phyloP scores from a whole-genome alignment of 495 filamentous ascomycete species.

The Astrothelium subdiscretum region DNA sequence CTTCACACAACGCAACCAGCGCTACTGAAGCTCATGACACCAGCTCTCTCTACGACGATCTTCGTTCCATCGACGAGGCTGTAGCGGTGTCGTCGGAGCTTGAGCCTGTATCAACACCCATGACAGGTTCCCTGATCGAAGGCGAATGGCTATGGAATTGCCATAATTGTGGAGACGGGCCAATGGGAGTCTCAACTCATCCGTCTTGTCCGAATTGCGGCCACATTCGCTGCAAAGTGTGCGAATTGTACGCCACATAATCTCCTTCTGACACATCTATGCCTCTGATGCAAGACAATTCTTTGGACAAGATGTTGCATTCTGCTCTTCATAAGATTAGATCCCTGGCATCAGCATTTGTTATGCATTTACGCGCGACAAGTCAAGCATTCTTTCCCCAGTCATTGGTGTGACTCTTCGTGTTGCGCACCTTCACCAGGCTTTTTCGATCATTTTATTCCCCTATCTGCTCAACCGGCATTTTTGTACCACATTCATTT shows the following conservation, averaged over 20 bases:
- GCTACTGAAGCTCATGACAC: neutral
- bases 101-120: neutral
- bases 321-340: neutral
- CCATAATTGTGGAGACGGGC: neutral
- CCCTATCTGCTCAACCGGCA: neutral
- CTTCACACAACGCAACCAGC: neutral
- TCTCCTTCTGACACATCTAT: neutral
- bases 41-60: neutral
- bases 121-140: neutral
- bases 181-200: neutral
- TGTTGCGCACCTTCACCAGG: neutral
- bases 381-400: neutral
- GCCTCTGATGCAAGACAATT: neutral
- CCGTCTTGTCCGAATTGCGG: neutral
- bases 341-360: neutral
- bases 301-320: neutral
- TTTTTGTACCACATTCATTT: neutral
- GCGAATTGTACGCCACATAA: neutral
- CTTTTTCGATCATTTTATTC: neutral
- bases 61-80: neutral
- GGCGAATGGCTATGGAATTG: neutral
- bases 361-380: neutral
- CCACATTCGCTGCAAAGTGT: neutral
- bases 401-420: neutral
- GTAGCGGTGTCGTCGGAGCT: neutral